These are phyloP conservation scores for Xenoacremonium recifei DNA, from an alignment of 2,329 filamentous ascomycete genomes.

Conservation along the genomic window DNA sequence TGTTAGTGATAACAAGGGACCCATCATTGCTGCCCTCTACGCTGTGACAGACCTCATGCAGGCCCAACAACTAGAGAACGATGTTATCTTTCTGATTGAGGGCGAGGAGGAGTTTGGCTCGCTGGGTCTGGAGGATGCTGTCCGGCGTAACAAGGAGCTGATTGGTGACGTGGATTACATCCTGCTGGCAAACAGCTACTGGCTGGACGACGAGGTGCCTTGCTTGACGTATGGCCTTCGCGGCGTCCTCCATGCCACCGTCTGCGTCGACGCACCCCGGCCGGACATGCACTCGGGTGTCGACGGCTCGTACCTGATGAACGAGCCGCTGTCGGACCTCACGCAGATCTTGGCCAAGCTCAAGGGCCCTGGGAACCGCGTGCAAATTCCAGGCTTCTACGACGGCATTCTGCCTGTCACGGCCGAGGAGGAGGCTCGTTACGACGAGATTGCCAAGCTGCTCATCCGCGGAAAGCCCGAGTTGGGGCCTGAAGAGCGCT, in stretches of 20 bases:
- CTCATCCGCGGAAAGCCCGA: conserved; percentile 70
- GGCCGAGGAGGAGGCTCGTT: conserved; percentile 73
- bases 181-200: conserved; percentile 94
- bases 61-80: conserved; percentile 78
- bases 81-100: conserved; percentile 92
- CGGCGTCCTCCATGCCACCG: conserved; percentile 89
- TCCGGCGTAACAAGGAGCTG: conserved; percentile 74
- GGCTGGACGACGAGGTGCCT: conserved; percentile 93
- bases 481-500: conserved; percentile 57
- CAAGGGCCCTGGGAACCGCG: conserved; percentile 75
- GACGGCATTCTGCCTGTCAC: conserved; percentile 77
- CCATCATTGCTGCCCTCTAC: conserved; percentile 89
- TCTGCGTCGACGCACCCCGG: conserved; percentile 80
- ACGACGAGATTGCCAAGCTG: conserved; percentile 78
- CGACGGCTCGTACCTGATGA: conserved; percentile 86
- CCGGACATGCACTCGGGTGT: conserved; percentile 95
- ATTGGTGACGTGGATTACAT: conserved; percentile 95
- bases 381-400: conserved; percentile 87
- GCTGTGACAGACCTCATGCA: conserved; percentile 87
- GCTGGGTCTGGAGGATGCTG: conserved; percentile 81
- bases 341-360: conserved; percentile 79
- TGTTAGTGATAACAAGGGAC: conserved; percentile 97
- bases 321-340: conserved; percentile 90
- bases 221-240: conserved; percentile 93
- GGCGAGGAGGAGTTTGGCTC: conserved; percentile 96